phyloP scores from a whole-genome alignment of 208 protist genomes.

The Acanthamoeba sp. region DNA sequence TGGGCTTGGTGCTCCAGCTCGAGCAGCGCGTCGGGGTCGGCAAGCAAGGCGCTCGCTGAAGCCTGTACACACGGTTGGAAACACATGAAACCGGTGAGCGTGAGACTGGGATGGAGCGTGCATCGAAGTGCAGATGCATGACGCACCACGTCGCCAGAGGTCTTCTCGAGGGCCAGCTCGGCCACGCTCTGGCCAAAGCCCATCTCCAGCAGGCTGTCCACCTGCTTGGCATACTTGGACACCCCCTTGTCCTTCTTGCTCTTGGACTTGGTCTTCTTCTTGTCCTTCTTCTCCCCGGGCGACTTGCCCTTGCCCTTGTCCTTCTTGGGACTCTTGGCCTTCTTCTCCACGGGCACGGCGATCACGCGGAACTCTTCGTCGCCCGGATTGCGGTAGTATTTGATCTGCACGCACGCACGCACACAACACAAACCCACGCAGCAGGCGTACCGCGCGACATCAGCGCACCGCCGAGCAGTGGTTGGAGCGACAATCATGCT shows the following conservation, averaged over 20 bases:
- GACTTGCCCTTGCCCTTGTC: conserved; percentile 7
- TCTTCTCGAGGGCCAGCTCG: background rate
- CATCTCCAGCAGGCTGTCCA: background rate
- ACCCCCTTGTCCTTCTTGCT: background rate
- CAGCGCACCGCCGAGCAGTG: too few relatives aligned
- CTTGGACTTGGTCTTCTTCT: background rate
- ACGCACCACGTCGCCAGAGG: background rate
- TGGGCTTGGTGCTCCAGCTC: background rate
- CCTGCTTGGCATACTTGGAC: background rate
- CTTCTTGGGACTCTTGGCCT: background rate
- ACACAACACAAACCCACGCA: too few relatives aligned
- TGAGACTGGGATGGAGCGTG: background rate
- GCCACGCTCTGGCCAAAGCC: background rate
- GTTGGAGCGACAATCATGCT: too few relatives aligned
- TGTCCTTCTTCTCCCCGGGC: background rate
- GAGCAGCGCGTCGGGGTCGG: background rate
- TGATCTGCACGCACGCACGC: background rate
- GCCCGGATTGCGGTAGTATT: conserved; percentile 21
- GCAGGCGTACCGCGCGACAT: too few relatives aligned
- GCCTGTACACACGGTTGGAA: background rate
- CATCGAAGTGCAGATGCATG: background rate
- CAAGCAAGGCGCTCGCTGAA: background rate
- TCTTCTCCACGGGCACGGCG: background rate
- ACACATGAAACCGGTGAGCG: too few relatives aligned
- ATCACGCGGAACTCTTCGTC: background rate